Conservation (phyloP, 108 stramenopile genomes). For the Nannochloropsis granulata region DNA sequence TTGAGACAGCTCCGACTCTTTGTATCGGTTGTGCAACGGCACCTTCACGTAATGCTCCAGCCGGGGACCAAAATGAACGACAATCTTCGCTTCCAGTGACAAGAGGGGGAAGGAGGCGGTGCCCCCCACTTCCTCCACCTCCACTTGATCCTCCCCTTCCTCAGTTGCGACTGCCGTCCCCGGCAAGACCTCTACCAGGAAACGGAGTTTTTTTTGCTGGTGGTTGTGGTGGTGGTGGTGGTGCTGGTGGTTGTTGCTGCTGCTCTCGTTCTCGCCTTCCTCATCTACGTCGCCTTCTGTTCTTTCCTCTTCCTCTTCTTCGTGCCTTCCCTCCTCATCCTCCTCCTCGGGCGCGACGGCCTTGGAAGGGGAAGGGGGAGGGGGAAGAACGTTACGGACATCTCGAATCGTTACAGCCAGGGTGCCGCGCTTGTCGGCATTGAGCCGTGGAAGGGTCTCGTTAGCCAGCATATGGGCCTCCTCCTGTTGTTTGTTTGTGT, state of each 20-base stretch:
- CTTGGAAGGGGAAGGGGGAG: background rate
- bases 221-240: background rate
- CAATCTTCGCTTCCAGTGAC: background rate
- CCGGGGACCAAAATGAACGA: background rate
- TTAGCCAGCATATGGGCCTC: background rate
- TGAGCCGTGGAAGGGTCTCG: background rate
- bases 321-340: background rate
- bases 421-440: background rate
- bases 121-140: background rate
- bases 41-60: background rate
- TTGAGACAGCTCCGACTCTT: background rate
- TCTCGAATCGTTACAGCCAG: background rate
- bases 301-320: background rate
- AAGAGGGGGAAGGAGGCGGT: background rate
- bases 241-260: background rate
- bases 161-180: background rate
- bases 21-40: background rate
- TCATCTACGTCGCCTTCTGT: background rate
- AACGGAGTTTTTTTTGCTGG: background rate
- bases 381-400: background rate
- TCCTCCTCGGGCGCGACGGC: background rate
- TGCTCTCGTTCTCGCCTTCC: background rate
- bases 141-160: background rate
- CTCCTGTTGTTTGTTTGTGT: background rate
- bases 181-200: background rate